Percentiles rank a stretch among this genome's conserved stretches.
These are phyloP conservation scores for Fusarium longipes DNA, from an alignment of 2,329 filamentous ascomycete genomes.

Conservation along the genomic window DNA sequence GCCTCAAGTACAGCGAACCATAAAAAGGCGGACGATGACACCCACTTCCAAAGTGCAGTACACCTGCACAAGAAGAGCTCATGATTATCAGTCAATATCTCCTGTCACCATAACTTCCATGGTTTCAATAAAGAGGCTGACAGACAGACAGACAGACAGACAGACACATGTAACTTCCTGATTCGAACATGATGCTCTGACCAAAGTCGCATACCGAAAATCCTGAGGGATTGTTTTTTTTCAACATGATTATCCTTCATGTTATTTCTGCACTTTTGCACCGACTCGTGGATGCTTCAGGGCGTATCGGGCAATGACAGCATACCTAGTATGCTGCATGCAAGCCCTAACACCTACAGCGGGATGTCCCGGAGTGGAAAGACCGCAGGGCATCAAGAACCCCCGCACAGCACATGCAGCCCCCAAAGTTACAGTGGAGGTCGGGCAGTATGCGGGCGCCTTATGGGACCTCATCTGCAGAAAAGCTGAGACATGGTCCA, in stretches of 20 bases:
- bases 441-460: neutral
- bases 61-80: neutral
- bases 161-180: neutral
- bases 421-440: neutral
- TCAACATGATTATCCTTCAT: no score
- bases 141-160: neutral
- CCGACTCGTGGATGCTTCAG: no score
- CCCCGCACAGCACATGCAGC: neutral
- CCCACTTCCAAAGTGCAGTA: neutral
- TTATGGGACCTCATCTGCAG: neutral
- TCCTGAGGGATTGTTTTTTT: neutral
- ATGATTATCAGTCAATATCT: neutral
- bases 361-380: neutral
- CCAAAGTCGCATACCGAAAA: neutral
- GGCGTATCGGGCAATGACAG: no score
- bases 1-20: conserved; percentile 17
- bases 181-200: neutral
- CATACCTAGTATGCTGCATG: no score
- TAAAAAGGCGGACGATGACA: neutral
- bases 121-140: neutral
- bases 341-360: neutral
- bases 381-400: neutral
- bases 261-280: no score
- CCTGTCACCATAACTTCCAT: conserved; percentile 1
- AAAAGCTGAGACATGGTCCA: neutral